Conservation (phyloP, 306 rosid species). For the Rubus idaeus region DNA sequence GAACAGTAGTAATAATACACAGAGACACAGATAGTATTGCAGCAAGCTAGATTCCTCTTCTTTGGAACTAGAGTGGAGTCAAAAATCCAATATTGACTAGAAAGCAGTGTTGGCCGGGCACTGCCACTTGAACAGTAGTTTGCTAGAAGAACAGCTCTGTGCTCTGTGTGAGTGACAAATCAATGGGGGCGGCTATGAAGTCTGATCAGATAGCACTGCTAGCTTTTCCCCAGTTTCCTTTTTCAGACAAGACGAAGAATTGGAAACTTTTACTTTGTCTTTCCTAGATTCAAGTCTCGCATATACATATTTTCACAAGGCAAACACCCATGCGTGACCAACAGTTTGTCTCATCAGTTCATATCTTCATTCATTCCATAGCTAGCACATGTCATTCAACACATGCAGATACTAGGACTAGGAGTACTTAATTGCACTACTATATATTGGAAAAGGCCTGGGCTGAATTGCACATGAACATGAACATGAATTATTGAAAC, state of each 20-base stretch:
- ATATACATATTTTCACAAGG: slow-evolving; percentile 3
- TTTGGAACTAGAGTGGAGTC: neutral
- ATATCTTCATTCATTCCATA: neutral
- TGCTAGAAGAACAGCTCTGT: neutral
- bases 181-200: slow-evolving; percentile 21
- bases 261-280: slow-evolving; percentile 19
- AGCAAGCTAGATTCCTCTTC: slow-evolving; percentile 7
- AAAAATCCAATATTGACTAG: slow-evolving; percentile 1
- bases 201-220: slow-evolving; percentile 12
- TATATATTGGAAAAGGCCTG: neutral
- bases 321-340: slow-evolving; percentile 6
- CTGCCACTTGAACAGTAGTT: slow-evolving; percentile 12
- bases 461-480: neutral
- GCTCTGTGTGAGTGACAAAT: slow-evolving; percentile 2
- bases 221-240: slow-evolving; percentile 9
- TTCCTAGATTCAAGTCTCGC: slow-evolving; percentile 6
- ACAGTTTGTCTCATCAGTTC: neutral
- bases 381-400: slow-evolving; percentile 10
- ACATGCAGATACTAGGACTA: neutral
- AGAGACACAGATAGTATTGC: neutral
- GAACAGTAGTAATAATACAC: neutral
- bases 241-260: slow-evolving; percentile 19
- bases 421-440: neutral
- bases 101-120: slow-evolving; percentile 5
- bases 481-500: neutral